These are phyloP conservation scores for Dianthus caryophyllus DNA, from an alignment of 148 eudicot genomes.

Conservation along the genomic window DNA sequence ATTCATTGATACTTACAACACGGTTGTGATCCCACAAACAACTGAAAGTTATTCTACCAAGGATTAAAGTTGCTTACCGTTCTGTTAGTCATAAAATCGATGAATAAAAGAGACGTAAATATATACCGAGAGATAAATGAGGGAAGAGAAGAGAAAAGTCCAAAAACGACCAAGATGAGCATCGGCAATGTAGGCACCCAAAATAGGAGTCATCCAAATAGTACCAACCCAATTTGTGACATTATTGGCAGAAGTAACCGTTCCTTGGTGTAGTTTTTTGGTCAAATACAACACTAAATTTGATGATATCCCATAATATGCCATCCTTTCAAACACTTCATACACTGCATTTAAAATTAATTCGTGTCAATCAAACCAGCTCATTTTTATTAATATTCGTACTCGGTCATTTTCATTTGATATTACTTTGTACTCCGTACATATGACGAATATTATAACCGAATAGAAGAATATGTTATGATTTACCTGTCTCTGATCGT, in stretches of 20 bases:
- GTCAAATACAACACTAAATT: conserved; percentile 73
- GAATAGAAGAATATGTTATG: too few species aligned
- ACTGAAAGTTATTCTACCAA: too few species aligned
- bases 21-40: too few species aligned
- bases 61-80: too few species aligned
- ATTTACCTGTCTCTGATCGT: too few species aligned
- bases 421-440: too few species aligned
- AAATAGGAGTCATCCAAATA: conserved; percentile 74
- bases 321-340: conserved; percentile 83
- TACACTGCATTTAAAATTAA: conserved; percentile 69
- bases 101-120: background rate
- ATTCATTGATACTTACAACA: too few species aligned
- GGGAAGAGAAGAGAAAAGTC: conserved; percentile 62
- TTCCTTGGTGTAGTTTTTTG: conserved; percentile 69
- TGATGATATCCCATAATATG: conserved; percentile 77
- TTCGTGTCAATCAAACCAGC: too few species aligned
- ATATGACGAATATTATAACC: too few species aligned
- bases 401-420: too few species aligned
- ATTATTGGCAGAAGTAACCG: conserved; percentile 59
- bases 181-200: conserved; percentile 84
- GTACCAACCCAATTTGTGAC: conserved; percentile 90
- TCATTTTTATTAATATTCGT: too few species aligned
- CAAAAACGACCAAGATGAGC: conserved; percentile 78
- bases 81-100: too few species aligned
- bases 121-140: conserved; percentile 56